A percentile compares a stretch with the other conserved stretches of the same genome.
These are phyloP conservation scores for Nicotiana undulata DNA, from an alignment of 257 asterid genomes.

Conservation along the genomic window DNA sequence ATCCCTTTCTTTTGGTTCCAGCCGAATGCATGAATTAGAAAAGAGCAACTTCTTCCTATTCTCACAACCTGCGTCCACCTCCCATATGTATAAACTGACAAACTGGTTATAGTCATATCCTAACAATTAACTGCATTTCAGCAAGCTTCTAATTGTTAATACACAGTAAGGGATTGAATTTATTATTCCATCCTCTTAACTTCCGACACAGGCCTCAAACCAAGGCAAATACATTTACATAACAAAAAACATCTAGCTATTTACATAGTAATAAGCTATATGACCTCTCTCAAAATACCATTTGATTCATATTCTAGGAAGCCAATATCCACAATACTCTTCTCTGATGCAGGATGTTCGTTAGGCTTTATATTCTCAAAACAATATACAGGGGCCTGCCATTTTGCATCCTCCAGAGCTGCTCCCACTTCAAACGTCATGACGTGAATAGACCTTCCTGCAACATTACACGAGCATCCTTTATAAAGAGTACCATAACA, in stretches of 20 bases:
- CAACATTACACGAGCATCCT: background rate
- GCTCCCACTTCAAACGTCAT: conserved; percentile 91
- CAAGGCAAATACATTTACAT: background rate
- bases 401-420: conserved; percentile 59
- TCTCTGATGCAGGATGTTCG: background rate
- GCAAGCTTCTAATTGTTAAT: background rate
- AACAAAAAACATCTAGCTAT: background rate
- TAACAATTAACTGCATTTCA: background rate
- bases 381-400: conserved; percentile 81
- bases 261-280: background rate
- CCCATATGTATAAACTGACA: too few species aligned
- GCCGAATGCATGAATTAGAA: too few species aligned
- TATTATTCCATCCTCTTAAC: background rate
- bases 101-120: too few species aligned
- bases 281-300: background rate
- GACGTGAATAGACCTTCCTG: conserved; percentile 77
- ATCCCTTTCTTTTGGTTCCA: too few species aligned
- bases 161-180: background rate
- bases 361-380: conserved; percentile 26
- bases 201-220: background rate
- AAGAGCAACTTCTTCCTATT: too few species aligned
- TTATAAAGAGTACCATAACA: background rate
- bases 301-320: background rate
- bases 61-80: too few species aligned
- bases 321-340: background rate